These are phyloP conservation scores for Monosporascus sp. DNA, from an alignment of 2,329 filamentous ascomycete genomes.

Conservation along the genomic window DNA sequence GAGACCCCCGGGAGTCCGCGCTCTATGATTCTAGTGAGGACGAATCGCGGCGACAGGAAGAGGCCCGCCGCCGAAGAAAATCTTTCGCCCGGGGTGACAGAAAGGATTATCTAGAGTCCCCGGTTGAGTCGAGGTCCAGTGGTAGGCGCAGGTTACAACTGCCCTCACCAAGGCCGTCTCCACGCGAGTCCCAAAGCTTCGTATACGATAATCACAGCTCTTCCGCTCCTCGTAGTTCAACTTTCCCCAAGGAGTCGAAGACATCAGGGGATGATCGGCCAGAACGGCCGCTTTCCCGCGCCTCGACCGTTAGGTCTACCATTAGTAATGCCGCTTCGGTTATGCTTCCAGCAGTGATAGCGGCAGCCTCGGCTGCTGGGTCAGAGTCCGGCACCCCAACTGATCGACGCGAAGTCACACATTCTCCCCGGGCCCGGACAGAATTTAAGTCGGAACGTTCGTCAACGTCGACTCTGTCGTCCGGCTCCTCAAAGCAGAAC, in stretches of 20 bases:
- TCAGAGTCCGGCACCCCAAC: slow-evolving; percentile 5
- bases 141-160: slow-evolving; percentile 16
- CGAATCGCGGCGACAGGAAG: slow-evolving; percentile 15
- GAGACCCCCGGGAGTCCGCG: slow-evolving; percentile 14
- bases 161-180: slow-evolving; percentile 20
- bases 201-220: slow-evolving; percentile 16
- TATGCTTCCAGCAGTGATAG: slow-evolving; percentile 13
- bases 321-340: slow-evolving; percentile 10
- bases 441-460: slow-evolving; percentile 13
- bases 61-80: slow-evolving; percentile 16
- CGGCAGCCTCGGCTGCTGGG: slow-evolving; percentile 8
- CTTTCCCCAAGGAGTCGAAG: slow-evolving; percentile 23
- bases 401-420: slow-evolving; percentile 9
- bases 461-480: slow-evolving; percentile 13
- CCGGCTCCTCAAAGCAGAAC: slow-evolving; percentile 22
- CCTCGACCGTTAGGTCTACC: slow-evolving; percentile 19
- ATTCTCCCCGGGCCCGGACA: slow-evolving; percentile 11
- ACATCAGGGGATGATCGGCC: slow-evolving; percentile 14
- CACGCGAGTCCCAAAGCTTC: slow-evolving; percentile 18
- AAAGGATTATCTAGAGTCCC: slow-evolving; percentile 14
- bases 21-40: slow-evolving; percentile 26
- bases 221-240: slow-evolving; percentile 22
- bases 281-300: slow-evolving; percentile 16
- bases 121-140: slow-evolving; percentile 14
- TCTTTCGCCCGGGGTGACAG: slow-evolving; percentile 14